Percentiles rank a stretch among this genome's conserved stretches.
phyloP scores from a whole-genome alignment of 192 early-diverging fungal genomes.

The Gryganskiella cystojenkinii region DNA sequence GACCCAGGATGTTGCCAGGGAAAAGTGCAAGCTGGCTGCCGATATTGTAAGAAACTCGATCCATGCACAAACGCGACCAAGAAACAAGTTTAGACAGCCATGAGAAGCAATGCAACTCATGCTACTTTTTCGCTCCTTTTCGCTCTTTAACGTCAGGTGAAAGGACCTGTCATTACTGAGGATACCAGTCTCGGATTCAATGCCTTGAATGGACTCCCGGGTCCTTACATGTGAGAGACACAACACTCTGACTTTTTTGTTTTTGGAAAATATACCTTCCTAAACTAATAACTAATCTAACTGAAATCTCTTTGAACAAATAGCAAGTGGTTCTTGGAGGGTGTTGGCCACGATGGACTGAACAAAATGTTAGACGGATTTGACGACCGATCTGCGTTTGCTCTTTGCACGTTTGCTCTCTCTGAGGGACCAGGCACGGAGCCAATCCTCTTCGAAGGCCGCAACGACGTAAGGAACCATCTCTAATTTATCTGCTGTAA shows the following conservation, averaged over 20 bases:
- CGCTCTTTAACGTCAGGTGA: constrained; percentile 51
- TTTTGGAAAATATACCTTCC: not conserved
- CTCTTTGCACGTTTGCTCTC: constrained; percentile 93
- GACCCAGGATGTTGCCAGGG: constrained; percentile 76
- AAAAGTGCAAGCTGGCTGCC: constrained; percentile 86
- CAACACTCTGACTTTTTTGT: not conserved
- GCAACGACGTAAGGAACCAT: constrained; percentile 61
- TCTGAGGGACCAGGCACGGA: constrained; percentile 84
- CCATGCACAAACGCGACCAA: not conserved
- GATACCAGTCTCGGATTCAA: constrained; percentile 96
- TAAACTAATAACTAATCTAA: not conserved
- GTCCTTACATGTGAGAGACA: constrained; percentile 78
- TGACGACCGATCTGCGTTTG: constrained; percentile 89
- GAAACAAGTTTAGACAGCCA: too few species aligned
- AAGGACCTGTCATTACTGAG: constrained; percentile 88
- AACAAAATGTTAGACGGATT: constrained; percentile 89
- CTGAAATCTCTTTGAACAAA: constrained; percentile 22
- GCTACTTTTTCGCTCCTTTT: not conserved
- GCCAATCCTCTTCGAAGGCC: constrained; percentile 90
- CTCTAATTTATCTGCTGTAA: not conserved
- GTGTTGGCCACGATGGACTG: constrained; percentile 82
- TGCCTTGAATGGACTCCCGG: constrained; percentile 92
- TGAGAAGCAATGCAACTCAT: too few species aligned
- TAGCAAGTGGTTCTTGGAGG: constrained; percentile 95
- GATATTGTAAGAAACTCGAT: constrained; percentile 46